Conservation (phyloP, 2,329 filamentous ascomycete genomes). For the Exophiala oligosperma region DNA sequence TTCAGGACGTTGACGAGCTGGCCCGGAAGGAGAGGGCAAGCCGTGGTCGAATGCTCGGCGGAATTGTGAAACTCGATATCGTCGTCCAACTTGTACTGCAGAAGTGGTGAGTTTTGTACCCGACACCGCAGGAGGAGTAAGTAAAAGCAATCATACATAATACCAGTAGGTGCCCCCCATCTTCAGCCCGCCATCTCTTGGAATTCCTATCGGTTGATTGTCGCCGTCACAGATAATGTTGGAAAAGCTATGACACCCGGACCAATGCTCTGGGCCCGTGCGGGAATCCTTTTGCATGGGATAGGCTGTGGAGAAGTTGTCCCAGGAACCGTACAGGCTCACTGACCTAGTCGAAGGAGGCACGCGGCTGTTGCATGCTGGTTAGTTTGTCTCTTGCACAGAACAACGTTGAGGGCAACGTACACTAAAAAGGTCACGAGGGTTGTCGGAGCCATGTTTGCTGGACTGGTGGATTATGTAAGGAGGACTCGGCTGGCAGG, state of each 20-base stretch:
- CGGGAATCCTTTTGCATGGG: constrained; percentile 77
- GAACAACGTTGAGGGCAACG: constrained; percentile 12
- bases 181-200: constrained; percentile 74
- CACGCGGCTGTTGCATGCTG: constrained; percentile 32
- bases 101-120: constrained; percentile 23
- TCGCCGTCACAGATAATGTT: constrained; percentile 82
- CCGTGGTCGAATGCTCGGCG: constrained; percentile 69
- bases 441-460: constrained; percentile 30
- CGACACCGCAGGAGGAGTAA: no score
- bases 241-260: constrained; percentile 81
- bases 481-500: not conserved
- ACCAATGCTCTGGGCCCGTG: constrained; percentile 75
- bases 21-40: constrained; percentile 83
- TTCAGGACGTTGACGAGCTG: constrained; percentile 83
- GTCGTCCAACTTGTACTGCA: constrained; percentile 79
- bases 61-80: constrained; percentile 75
- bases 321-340: constrained; percentile 87
- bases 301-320: constrained; percentile 82
- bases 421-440: constrained; percentile 36
- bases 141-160: constrained; percentile 64
- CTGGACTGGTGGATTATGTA: constrained; percentile 8
- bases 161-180: constrained; percentile 97
- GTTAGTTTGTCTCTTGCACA: constrained; percentile 24
- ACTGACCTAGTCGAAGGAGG: constrained; percentile 57
- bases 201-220: constrained; percentile 49